phyloP scores from a whole-genome alignment of 2,329 filamentous ascomycete species.

The Cephalotrichum gorgonifer region DNA sequence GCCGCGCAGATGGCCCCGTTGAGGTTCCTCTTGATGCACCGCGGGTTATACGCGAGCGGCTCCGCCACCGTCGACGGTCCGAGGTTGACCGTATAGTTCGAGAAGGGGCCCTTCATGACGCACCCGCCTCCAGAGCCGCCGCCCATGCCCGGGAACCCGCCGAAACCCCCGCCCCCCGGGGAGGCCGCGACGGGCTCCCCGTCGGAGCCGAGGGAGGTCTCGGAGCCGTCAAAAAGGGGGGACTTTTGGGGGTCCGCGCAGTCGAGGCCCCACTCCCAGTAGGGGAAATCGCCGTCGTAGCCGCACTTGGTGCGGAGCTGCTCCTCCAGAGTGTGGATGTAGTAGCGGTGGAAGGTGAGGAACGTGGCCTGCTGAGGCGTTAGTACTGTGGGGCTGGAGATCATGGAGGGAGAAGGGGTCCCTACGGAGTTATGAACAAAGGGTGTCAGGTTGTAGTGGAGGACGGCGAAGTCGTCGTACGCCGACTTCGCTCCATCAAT shows the following conservation, averaged over 20 bases:
- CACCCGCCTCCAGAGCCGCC: constrained; percentile 40
- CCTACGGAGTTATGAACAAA: constrained; percentile 13
- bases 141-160: constrained; percentile 8
- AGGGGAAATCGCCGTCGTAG: constrained; percentile 14
- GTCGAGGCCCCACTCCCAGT: constrained; percentile 39
- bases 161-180: constrained; percentile 13
- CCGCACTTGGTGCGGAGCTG: background rate
- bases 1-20: constrained; percentile 17
- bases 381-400: background rate
- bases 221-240: constrained; percentile 40
- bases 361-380: constrained; percentile 15
- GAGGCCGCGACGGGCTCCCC: constrained; percentile 23
- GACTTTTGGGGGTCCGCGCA: constrained; percentile 31
- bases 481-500: constrained; percentile 10
- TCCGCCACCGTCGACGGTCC: constrained; percentile 19
- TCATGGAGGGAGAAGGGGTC: background rate
- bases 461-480: constrained; percentile 18
- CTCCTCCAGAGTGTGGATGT: background rate
- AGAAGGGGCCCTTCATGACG: constrained; percentile 33
- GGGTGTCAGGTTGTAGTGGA: constrained; percentile 18
- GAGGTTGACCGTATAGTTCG: constrained; percentile 23
- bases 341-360: constrained; percentile 7
- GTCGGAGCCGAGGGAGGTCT: constrained; percentile 33
- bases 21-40: constrained; percentile 29
- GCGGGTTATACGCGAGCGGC: constrained; percentile 28